phyloP scores from a whole-genome alignment of 148 eudicot genomes.

The Selenicereus undatus region DNA sequence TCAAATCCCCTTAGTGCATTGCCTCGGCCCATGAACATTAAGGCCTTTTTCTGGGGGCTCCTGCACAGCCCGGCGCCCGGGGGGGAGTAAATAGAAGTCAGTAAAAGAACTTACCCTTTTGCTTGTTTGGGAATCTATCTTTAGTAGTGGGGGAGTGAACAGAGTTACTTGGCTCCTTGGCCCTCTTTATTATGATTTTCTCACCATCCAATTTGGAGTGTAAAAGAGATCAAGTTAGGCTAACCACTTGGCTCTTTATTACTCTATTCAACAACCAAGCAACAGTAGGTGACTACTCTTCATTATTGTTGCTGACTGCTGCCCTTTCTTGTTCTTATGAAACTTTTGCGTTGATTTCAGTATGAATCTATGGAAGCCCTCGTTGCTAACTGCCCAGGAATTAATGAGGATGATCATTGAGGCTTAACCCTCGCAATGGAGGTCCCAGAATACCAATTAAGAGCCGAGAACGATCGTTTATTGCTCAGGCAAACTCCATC shows the following conservation, averaged over 20 bases:
- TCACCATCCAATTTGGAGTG: not conserved
- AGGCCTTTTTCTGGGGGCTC: too few relatives aligned
- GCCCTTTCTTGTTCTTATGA: not conserved
- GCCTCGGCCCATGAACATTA: too few relatives aligned
- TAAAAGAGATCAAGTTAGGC: not conserved
- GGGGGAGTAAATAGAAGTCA: too few relatives aligned
- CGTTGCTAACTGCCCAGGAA: constrained; percentile 61
- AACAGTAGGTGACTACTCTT: too few relatives aligned
- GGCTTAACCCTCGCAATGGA: not conserved
- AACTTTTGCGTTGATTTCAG: constrained; percentile 36
- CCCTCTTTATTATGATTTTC: not conserved
- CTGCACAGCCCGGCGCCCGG: too few relatives aligned
- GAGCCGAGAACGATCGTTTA: not conserved
- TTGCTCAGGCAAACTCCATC: not conserved
- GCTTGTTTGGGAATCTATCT: not conserved
- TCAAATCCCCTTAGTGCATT: not conserved
- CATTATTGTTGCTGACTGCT: not conserved
- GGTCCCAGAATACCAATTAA: constrained; percentile 6
- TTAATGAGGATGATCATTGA: constrained; percentile 83
- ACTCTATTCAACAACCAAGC: too few relatives aligned
- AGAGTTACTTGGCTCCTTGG: not conserved
- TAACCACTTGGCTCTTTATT: too few relatives aligned
- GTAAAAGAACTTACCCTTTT: not conserved
- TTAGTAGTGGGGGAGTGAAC: not conserved
- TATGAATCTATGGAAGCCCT: constrained; percentile 80